Evolutionary conservation across 2,329 filamentous ascomycete genomes (phyloP).

Genomic region (Cadophora luteo-olivacea): DNA sequence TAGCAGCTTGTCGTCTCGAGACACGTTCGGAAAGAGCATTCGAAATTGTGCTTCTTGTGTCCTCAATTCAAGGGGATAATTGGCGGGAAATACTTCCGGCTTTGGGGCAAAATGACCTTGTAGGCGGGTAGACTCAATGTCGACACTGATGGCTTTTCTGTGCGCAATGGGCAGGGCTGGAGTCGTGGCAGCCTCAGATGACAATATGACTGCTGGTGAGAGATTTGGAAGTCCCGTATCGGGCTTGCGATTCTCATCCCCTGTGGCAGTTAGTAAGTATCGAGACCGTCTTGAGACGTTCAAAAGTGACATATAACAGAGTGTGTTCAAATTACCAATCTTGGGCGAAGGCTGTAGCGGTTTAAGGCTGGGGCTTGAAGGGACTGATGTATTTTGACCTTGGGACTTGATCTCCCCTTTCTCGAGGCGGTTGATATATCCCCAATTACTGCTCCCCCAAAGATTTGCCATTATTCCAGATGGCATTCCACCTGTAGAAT

Average conservation of each 20-base stretch:
- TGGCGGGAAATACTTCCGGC: conserved; percentile 64
- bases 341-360: conserved; percentile 39
- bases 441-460: conserved; percentile 91
- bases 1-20: conserved; percentile 80
- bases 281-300: background rate
- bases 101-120: conserved; percentile 34
- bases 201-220: conserved; percentile 34
- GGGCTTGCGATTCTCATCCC: conserved; percentile 41
- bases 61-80: conserved; percentile 82
- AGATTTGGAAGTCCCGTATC: conserved; percentile 33
- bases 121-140: conserved; percentile 47
- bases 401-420: conserved; percentile 53
- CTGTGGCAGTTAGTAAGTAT: conserved; percentile 6
- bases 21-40: conserved; percentile 84
- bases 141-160: conserved; percentile 41
- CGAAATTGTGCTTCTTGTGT: conserved; percentile 94
- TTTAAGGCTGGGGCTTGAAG: conserved; percentile 37
- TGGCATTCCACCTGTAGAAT: conserved; percentile 74
- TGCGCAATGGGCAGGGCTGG: conserved; percentile 32
- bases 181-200: conserved; percentile 34
- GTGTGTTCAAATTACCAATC: conserved; percentile 21
- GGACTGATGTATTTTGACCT: conserved; percentile 34
- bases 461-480: conserved; percentile 90
- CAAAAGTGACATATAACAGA: background rate
- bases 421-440: conserved; percentile 67